Base-by-base conservation (phyloP, 176 grass and related monocot species). In the Oryza coarctata region DNA sequence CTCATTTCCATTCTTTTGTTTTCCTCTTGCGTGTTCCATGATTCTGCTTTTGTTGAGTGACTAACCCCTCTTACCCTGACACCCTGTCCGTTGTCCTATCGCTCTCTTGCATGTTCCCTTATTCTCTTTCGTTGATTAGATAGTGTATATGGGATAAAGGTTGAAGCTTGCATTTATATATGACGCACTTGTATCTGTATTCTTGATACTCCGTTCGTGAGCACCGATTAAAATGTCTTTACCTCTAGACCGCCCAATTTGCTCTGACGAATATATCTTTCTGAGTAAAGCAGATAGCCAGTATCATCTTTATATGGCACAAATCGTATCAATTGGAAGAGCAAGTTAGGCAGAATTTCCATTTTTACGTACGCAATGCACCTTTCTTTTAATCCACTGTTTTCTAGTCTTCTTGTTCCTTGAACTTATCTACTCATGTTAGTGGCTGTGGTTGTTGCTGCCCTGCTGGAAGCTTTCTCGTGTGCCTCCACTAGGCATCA, bases 171-270 rank as follows among this genome's bases (percentile, higher is more conserved):
- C 65, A 18, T 71, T 44, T 80, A 74, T 84, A 69, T 63, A 87
- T 20, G 6, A 68, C 15, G 22, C 9, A 75, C 63, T 36, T 75
- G 79, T 68, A 76, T 60, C 66, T 76, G 76, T 86, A 87, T 79
- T 90, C 70, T 18, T 13, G 62, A 87, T 83, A 57, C 72, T 76
- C 18, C 47, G 44, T 57, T 23, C 70, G 38, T 79, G 40, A 82
- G 75, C 41, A 41, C 75, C 49, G 77, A 34, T 66, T 44, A 47
- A 25, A 27, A 29, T 1, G 70, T 47, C 87, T 92, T 78, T 86
- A 89, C 74, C 66, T 80, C 73, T 14, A 3, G 2, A 41, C 86
- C 83, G 74, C 77, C 82, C 84, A 89, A 80, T 84, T 80, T 89
- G 86, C 80, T 68, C 44, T 0, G 12, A n/a, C 28, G 90, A 86